Base-by-base conservation (phyloP, 2,329 filamentous ascomycete species). In the Trichophyton verrucosum region DNA sequence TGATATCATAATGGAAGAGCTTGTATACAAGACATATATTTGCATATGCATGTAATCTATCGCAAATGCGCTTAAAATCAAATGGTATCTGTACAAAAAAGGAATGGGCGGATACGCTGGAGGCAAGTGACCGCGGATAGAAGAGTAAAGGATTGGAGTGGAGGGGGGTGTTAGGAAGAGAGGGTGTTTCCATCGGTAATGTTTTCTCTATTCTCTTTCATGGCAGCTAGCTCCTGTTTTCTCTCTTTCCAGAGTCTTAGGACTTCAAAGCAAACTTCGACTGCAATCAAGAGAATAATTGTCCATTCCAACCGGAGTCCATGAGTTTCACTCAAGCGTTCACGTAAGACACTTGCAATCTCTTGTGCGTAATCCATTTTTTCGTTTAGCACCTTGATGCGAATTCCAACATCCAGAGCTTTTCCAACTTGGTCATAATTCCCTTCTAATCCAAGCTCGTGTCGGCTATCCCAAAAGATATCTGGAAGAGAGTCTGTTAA, bases 291-390 rank as follows among this genome's bases (percentile, higher is more conserved):
- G 1, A 89, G 79, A 68, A 99, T 97, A 71, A 99, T 97, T 68
- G 95, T 95, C 87, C 89, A 92, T 76, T 97, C 94, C 9, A 99
- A 79, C 60, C 89, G 81, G 33, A 91, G 84, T 15, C 89, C 88
- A 70, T 97, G 91, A 72, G 89, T 90, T 78, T 97, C 91, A 70
- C 88, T 95, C 60, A 95, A 80, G 71, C 91, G 86, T 73, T 96
- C 90, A 61, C 94, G 81, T 63, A 97, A 76, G 15, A 97, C 91
- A 59, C 81, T 89, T 5, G 94, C 91, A 72, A 96, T 96, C 73
- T 97, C 92, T 69, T 94, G 89, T 0, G 92, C 94, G 72, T 99
- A 97, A 70, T 96, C 92, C 83, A 99, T 95, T 77, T 95, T 95
- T 76, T 95, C 89, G 72, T 99, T 99, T 66, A 97, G 76, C 17